phyloP scores from a whole-genome alignment of 2,329 filamentous ascomycete species.

The Phaeosphaeria sp. region DNA sequence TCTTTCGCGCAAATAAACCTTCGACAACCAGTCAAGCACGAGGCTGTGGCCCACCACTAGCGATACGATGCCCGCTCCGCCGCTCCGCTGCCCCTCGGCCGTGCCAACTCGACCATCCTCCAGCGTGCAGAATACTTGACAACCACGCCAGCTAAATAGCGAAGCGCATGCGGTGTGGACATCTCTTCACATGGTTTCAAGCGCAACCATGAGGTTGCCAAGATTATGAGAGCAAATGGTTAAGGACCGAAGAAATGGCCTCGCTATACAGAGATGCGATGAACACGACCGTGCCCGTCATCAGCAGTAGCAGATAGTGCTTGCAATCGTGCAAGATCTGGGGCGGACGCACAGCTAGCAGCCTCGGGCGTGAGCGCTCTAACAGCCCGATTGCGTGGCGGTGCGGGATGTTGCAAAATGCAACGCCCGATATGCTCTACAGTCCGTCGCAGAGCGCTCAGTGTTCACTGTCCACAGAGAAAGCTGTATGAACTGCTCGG shows the following conservation, averaged over 20 bases:
- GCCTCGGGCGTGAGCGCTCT: neutral
- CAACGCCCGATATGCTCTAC: neutral
- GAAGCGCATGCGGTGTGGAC: neutral
- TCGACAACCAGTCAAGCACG: neutral
- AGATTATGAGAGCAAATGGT: neutral
- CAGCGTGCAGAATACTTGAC: neutral
- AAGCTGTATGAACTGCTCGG: neutral
- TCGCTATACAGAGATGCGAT: neutral
- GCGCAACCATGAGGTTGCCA: neutral
- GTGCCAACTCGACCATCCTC: slow-evolving; percentile 10
- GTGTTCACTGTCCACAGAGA: neutral
- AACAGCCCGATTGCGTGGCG: neutral
- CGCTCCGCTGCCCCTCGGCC: slow-evolving; percentile 30
- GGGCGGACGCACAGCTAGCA: neutral
- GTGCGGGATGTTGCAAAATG: neutral
- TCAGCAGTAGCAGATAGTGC: neutral
- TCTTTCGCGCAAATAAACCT: neutral
- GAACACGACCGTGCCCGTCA: neutral
- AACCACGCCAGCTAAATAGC: neutral
- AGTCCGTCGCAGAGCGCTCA: neutral
- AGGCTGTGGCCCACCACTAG: neutral
- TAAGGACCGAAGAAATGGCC: neutral
- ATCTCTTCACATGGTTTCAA: neutral
- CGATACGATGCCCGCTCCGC: slow-evolving; percentile 11
- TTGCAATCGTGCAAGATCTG: neutral